These are phyloP conservation scores for Rhinocladiella similis DNA, from an alignment of 2,329 filamentous ascomycete species.

Conservation along the genomic window DNA sequence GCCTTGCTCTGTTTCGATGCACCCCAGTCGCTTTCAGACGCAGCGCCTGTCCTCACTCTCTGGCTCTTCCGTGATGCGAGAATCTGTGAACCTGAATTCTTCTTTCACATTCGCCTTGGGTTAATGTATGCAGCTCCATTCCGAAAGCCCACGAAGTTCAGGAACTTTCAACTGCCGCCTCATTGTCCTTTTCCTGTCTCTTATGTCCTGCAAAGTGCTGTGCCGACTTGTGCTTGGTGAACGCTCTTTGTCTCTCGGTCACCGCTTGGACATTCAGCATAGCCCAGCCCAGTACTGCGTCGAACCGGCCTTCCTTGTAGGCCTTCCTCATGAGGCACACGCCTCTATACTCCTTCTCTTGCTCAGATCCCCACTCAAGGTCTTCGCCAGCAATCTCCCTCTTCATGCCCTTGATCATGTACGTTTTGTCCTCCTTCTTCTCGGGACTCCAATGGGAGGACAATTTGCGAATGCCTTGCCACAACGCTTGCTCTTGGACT, in stretches of 20 bases:
- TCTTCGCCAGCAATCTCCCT: conserved; percentile 8
- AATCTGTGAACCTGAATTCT: too few relatives aligned
- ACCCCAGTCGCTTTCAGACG: too few relatives aligned
- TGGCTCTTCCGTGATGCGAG: too few relatives aligned
- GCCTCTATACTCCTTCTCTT: neutral
- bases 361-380: neutral
- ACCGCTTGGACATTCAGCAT: conserved; percentile 12
- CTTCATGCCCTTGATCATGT: conserved; percentile 24
- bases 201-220: too few relatives aligned
- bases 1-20: too few relatives aligned
- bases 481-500: conserved; percentile 16
- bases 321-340: conserved; percentile 2
- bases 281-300: conserved; percentile 15
- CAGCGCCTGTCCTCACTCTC: too few relatives aligned
- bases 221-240: neutral
- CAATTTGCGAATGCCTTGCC: conserved; percentile 22
- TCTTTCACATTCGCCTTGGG: too few relatives aligned
- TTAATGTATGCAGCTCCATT: too few relatives aligned
- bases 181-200: too few relatives aligned
- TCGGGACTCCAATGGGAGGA: conserved; percentile 9
- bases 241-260: conserved; percentile 10
- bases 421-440: conserved; percentile 2
- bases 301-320: conserved; percentile 10
- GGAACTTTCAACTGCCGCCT: too few relatives aligned
- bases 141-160: too few relatives aligned